These are phyloP conservation scores for Fagus crenata DNA, from an alignment of 306 rosid genomes.

Conservation along the genomic window DNA sequence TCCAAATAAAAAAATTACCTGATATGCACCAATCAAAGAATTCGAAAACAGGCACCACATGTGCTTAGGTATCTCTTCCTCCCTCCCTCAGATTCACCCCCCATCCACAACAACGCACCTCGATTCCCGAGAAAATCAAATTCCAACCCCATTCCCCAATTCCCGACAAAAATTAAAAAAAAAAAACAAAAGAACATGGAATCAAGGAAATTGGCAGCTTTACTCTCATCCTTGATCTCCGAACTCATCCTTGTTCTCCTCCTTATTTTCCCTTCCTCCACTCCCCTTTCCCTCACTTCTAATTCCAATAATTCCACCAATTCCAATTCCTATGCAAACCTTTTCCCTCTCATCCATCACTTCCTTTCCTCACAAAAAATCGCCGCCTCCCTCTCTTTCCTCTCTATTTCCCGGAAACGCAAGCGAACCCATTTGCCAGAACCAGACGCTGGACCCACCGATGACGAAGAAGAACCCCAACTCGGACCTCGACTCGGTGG, in stretches of 20 bases:
- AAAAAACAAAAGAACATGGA: conserved; percentile 39
- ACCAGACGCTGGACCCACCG: conserved; percentile 11
- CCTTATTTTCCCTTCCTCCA: conserved; percentile 46
- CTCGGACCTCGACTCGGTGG: neutral
- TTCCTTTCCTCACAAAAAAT: conserved; percentile 56
- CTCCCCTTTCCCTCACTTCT: conserved; percentile 18
- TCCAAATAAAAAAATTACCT: neutral
- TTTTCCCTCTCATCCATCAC: conserved; percentile 49
- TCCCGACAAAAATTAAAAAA: neutral
- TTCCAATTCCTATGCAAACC: conserved; percentile 28
- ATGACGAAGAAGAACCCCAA: neutral
- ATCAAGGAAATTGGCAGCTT: conserved; percentile 60
- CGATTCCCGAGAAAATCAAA: conserved; percentile 42
- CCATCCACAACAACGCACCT: neutral
- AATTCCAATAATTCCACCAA: conserved; percentile 12
- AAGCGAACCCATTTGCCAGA: conserved; percentile 38
- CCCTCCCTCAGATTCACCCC: conserved; percentile 19
- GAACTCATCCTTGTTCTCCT: conserved; percentile 57
- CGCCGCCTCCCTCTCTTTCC: conserved; percentile 50
- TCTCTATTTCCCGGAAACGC: conserved; percentile 44
- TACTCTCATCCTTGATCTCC: conserved; percentile 69
- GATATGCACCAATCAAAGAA: neutral
- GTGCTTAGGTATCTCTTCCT: neutral
- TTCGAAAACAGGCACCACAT: neutral
- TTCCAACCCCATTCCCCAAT: conserved; percentile 15